These are phyloP conservation scores for Hymenoscyphus repandus DNA, from an alignment of 2,329 filamentous ascomycete species.

Conservation along the genomic window DNA sequence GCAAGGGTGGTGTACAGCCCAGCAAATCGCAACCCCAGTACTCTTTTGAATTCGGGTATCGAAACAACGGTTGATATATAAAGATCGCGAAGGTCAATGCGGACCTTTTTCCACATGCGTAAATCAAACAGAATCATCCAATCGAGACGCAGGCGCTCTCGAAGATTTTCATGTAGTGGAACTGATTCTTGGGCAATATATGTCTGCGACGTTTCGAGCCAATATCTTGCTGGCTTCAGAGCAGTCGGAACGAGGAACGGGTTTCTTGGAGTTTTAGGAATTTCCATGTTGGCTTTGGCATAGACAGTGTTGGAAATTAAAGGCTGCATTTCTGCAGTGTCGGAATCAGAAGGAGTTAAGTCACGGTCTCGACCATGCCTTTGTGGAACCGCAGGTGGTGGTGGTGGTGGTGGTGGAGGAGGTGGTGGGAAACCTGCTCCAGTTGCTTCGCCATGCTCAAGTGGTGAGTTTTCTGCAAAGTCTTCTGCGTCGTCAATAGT, in stretches of 20 bases:
- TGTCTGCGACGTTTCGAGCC: conserved; percentile 73
- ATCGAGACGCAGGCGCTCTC: conserved; percentile 83
- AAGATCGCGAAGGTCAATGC: conserved; percentile 83
- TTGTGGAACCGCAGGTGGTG: conserved; percentile 39
- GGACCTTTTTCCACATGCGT: conserved; percentile 91
- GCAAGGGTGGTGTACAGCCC: conserved; percentile 90
- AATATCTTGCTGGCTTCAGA: conserved; percentile 71
- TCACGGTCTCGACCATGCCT: conserved; percentile 49
- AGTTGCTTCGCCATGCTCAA: conserved; percentile 73
- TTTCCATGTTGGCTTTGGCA: conserved; percentile 60
- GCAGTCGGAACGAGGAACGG: conserved; percentile 39
- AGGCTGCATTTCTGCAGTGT: conserved; percentile 56
- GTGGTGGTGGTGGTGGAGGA: conserved; percentile 53
- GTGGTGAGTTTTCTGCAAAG: conserved; percentile 53
- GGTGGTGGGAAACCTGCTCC: conserved; percentile 68
- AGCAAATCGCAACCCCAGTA: conserved; percentile 88
- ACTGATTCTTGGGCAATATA: conserved; percentile 59
- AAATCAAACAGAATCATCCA: conserved; percentile 94
- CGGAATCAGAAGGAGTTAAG: conserved; percentile 66
- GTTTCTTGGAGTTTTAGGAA: conserved; percentile 76
- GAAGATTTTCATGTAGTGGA: conserved; percentile 78
- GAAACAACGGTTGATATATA: conserved; percentile 96
- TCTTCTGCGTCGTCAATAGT: conserved; percentile 35
- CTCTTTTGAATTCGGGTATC: conserved; percentile 91
- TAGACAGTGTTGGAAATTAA: conserved; percentile 57